Conservation (phyloP, 225 moss, liverwort and hornwort species). For the Pleurozium schreberi region DNA sequence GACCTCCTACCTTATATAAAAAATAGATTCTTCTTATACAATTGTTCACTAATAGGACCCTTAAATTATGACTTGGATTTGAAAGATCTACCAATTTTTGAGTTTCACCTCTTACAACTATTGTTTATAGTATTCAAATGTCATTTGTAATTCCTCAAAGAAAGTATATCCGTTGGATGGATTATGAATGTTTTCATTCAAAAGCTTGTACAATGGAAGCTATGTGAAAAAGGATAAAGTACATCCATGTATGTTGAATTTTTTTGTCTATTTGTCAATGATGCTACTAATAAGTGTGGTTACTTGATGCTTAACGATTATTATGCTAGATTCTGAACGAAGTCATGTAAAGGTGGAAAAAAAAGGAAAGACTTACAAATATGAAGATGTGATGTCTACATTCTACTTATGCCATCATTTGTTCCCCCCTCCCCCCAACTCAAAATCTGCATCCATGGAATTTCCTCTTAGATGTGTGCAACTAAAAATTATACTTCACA, state of each 20-base stretch:
- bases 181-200: not conserved
- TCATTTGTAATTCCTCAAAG: no score
- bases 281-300: not conserved
- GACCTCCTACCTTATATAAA: no score
- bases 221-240: not conserved
- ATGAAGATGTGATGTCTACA: not conserved
- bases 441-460: no score
- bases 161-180: not conserved
- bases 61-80: not conserved
- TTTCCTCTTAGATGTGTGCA: not conserved
- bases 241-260: not conserved
- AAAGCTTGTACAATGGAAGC: accelerated
- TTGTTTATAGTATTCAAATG: not conserved
- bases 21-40: not conserved
- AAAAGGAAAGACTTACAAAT: not conserved
- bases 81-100: not conserved
- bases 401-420: not conserved
- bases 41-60: not conserved
- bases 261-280: not conserved
- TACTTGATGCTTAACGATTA: not conserved
- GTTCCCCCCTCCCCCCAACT: no score
- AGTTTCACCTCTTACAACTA: not conserved
- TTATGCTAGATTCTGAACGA: not conserved
- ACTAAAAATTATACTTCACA: not conserved
- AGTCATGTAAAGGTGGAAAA: not conserved